Evolutionary conservation across 1,284 basidiomycete genomes (phyloP).

Genomic region (Fomitiporia mediterranea): DNA sequence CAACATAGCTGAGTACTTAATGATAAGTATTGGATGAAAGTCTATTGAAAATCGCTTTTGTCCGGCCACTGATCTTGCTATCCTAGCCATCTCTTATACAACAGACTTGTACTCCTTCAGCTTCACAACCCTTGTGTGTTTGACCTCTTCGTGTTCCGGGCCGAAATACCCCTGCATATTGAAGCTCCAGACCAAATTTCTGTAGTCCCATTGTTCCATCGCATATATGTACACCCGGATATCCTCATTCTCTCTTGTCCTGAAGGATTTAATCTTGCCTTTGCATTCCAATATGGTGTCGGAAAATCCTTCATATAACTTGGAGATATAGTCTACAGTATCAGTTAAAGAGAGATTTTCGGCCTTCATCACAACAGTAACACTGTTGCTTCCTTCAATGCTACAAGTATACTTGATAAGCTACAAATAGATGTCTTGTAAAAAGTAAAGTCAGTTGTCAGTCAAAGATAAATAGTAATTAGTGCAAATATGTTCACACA

Average conservation of each 20-base stretch:
- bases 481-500: constrained; percentile 32
- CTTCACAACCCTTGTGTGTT: constrained; percentile 21
- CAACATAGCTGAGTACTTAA: too few species aligned
- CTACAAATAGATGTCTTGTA: constrained; percentile 44
- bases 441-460: background rate
- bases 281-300: constrained; percentile 29
- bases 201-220: constrained; percentile 35
- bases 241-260: constrained; percentile 27
- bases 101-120: constrained; percentile 17
- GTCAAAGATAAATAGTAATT: too few species aligned
- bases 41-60: too few species aligned
- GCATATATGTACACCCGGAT: constrained; percentile 32
- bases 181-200: constrained; percentile 40
- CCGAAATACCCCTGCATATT: constrained; percentile 36
- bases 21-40: too few species aligned
- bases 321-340: constrained; percentile 33
- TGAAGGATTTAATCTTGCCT: constrained; percentile 30
- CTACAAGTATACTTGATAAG: constrained; percentile 38
- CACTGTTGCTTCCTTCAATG: constrained; percentile 36
- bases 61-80: too few species aligned
- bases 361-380: constrained; percentile 36
- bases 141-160: constrained; percentile 21
- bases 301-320: constrained; percentile 29
- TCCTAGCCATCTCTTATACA: background rate
- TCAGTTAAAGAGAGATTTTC: constrained; percentile 33